These are phyloP conservation scores for Platismatia glauca DNA, from an alignment of 495 filamentous ascomycete species.

Conservation along the genomic window DNA sequence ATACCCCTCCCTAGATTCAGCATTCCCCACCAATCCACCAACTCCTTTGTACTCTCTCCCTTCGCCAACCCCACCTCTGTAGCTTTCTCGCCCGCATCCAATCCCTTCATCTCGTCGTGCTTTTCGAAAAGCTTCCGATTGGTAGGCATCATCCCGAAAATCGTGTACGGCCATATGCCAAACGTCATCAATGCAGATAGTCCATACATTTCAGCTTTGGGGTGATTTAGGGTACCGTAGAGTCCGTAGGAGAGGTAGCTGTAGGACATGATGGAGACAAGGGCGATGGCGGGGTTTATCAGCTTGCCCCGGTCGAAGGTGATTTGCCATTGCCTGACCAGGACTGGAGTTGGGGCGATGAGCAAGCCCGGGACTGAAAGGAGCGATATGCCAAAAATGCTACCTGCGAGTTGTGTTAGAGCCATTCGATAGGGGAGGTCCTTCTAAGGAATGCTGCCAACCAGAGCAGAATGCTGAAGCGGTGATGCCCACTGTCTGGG, in stretches of 20 bases:
- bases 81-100: slow-evolving; percentile 23
- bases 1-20: slow-evolving; percentile 41
- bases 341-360: slow-evolving; percentile 41
- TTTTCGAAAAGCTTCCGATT: slow-evolving; percentile 36
- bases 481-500: slow-evolving; percentile 41
- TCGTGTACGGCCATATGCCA: slow-evolving; percentile 43
- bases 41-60: slow-evolving; percentile 35
- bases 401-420: slow-evolving; percentile 26
- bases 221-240: slow-evolving; percentile 18
- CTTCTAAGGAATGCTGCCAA: slow-evolving; percentile 11
- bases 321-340: slow-evolving; percentile 42
- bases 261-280: slow-evolving; percentile 30
- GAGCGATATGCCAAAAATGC: slow-evolving; percentile 34
- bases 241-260: slow-evolving; percentile 38
- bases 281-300: slow-evolving; percentile 28
- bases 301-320: slow-evolving; percentile 30
- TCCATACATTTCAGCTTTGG: slow-evolving; percentile 32
- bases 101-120: slow-evolving; percentile 26
- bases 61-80: slow-evolving; percentile 29
- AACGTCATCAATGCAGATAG: slow-evolving; percentile 34
- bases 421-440: neutral
- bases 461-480: slow-evolving; percentile 34
- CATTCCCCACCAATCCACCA: slow-evolving; percentile 48
- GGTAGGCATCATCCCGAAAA: slow-evolving; percentile 34
- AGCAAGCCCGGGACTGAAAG: slow-evolving; percentile 42